phyloP scores from a whole-genome alignment of 164 flowering plant genomes.

The Nymphaea thermarum region DNA sequence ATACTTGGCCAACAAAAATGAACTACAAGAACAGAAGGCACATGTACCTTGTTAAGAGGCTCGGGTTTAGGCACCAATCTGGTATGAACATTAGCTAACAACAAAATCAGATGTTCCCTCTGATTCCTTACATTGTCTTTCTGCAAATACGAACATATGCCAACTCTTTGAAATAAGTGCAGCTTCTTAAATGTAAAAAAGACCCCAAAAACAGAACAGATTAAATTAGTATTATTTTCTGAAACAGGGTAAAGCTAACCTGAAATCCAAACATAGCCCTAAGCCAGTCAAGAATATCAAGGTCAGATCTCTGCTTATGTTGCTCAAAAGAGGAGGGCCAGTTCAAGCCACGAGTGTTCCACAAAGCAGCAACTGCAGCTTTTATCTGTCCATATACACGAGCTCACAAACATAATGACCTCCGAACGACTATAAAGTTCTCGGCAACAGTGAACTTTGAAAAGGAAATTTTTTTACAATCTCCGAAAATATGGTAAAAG shows the following conservation, averaged over 20 bases:
- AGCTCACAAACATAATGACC: no score
- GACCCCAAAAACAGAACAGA: no score
- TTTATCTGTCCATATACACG: constrained; percentile 40
- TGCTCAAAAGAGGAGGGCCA: constrained; percentile 86
- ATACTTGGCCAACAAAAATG: no score
- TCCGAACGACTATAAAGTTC: no score
- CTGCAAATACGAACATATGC: constrained; percentile 26
- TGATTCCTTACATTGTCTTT: constrained; percentile 96
- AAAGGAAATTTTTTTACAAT: no score
- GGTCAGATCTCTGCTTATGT: constrained; percentile 59
- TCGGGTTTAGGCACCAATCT: constrained; percentile 87
- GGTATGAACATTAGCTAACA: constrained; percentile 81
- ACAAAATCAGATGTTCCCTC: constrained; percentile 78
- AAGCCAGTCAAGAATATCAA: constrained; percentile 95
- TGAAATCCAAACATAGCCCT: constrained; percentile 99
- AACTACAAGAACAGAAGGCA: no score
- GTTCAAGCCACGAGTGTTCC: constrained; percentile 69
- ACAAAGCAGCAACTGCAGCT: constrained; percentile 80
- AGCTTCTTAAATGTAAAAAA: no score
- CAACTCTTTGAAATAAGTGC: background rate
- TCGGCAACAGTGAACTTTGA: no score
- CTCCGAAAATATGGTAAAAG: no score
- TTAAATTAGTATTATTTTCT: background rate
- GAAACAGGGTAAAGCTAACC: constrained; percentile 20
- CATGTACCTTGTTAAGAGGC: constrained; percentile 64